phyloP scores from a whole-genome alignment of 345 rosid genomes.

The Psidium friedrichsthalianum region DNA sequence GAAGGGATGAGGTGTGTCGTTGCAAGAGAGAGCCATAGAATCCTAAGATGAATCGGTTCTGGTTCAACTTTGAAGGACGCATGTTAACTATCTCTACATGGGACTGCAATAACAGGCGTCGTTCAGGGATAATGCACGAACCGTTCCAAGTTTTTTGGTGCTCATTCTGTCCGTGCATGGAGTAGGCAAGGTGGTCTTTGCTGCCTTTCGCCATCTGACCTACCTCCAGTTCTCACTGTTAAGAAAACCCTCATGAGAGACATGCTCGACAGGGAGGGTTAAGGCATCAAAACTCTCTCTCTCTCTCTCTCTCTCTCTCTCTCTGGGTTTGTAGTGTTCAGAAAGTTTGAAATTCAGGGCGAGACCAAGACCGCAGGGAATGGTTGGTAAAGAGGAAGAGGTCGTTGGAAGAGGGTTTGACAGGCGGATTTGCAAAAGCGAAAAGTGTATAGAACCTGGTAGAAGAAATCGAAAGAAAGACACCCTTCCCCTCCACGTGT shows the following conservation, averaged over 20 bases:
- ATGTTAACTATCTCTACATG: no score
- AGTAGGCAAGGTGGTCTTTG: neutral
- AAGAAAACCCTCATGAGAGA: neutral
- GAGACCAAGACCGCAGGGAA: neutral
- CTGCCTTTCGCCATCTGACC: neutral
- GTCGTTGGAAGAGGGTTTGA: neutral
- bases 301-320: no score
- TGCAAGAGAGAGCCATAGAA: no score
- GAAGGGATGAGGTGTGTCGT: no score
- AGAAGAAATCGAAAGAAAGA: neutral
- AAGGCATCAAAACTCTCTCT: neutral
- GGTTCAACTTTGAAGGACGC: no score
- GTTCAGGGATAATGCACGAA: neutral
- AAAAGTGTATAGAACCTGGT: neutral
- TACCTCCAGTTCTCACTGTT: neutral
- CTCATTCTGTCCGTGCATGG: neutral
- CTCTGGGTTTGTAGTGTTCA: neutral
- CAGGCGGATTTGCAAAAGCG: neutral
- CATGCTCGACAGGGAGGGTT: neutral
- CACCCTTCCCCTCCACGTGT: neutral
- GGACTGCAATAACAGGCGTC: no score
- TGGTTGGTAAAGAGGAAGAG: neutral
- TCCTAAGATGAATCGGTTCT: no score
- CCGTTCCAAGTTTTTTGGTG: neutral
- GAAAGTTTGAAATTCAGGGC: neutral